Percentiles rank a stretch among this genome's conserved stretches.
These are phyloP conservation scores for Irpex rosettiformis DNA, from an alignment of 1,284 basidiomycete species.

Conservation along the genomic window DNA sequence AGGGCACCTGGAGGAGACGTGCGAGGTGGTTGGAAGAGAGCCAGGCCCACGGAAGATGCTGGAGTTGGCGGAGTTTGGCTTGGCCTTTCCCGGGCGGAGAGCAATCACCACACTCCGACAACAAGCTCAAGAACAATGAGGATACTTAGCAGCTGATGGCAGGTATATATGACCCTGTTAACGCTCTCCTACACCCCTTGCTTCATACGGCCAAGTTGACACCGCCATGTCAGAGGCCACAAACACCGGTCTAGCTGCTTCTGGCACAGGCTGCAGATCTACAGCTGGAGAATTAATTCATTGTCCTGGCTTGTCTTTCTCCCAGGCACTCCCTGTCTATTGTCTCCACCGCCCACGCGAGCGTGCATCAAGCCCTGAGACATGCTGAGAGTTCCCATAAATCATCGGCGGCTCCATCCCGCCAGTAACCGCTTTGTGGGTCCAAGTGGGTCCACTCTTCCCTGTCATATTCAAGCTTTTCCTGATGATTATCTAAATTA, in stretches of 20 bases:
- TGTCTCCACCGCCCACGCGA: neutral
- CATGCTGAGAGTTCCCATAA: neutral
- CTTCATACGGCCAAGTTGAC: neutral
- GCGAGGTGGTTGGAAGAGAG: slow-evolving; percentile 12
- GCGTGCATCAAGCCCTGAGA: neutral
- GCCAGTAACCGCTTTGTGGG: slow-evolving; percentile 29
- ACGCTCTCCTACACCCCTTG: neutral
- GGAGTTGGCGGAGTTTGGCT: slow-evolving; percentile 12
- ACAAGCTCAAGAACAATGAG: slow-evolving; percentile 1
- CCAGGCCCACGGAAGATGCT: slow-evolving; percentile 2
- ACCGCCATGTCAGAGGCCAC: neutral
- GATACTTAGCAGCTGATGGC: too few species aligned
- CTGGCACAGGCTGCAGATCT: slow-evolving; percentile 1
- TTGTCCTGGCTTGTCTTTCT: neutral
- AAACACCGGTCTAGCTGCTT: neutral
- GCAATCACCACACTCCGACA: neutral
- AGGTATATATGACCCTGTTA: too few species aligned
- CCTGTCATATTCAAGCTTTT: slow-evolving; percentile 1
- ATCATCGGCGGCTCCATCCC: neutral
- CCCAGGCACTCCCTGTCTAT: slow-evolving; percentile 2
- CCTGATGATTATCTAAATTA: neutral
- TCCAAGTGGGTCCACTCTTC: slow-evolving; percentile 32
- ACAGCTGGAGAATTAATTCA: neutral
- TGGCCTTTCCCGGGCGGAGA: neutral
- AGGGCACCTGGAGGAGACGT: slow-evolving; percentile 2